Base-by-base conservation (phyloP, 441 rosid genomes). In the Aleurites moluccanus region DNA sequence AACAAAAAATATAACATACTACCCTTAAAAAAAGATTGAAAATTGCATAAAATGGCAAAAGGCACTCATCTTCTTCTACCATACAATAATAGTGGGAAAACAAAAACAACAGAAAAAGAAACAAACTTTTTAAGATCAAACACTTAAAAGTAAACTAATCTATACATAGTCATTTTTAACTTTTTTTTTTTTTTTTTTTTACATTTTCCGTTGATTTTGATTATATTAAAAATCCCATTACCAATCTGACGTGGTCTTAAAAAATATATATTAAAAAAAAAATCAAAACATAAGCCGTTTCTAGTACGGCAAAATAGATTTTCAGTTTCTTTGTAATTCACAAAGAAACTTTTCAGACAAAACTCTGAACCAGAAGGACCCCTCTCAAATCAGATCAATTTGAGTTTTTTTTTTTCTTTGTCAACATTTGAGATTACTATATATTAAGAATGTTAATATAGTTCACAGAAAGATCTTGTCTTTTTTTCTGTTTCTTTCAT, bases 281-380 rank as follows among this genome's bases (percentile, higher is more conserved):
- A 10, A 23, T 40, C 73, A 28, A 42, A 71, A 56, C 6, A 23
- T 0, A 49, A 7, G 56, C 8, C 18, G 23, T 49, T 20, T 61
- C 56, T 28, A 56, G 40, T 40, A 66, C 16, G 52, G 11, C 23
- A 40, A 27, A 33, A n/a, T 69, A 59, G 66, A 59, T 77, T 71
- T 77, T 70, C 72, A 15, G 18, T 59, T 47, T 56, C 52, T 44
- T 15, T 27, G 66, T 69, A 7, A 35, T 21, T n/a, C n/a, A n/a
- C 73, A 23, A 33, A 50, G 73, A 33, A 38, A 64, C 7, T 13
- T 23, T 25, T 65, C 38, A 30, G 40, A 52, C 11, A n/a, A 11
- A 49, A 64, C 27, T 60, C 55, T 71, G 28, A 27, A 30, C 16
- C n/a, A n/a, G n/a, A 42, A 44, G 3, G 30, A 14, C 10, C 67